phyloP scores from a whole-genome alignment of 2,329 filamentous ascomycete genomes.

The Rhynchosporium agropyri region DNA sequence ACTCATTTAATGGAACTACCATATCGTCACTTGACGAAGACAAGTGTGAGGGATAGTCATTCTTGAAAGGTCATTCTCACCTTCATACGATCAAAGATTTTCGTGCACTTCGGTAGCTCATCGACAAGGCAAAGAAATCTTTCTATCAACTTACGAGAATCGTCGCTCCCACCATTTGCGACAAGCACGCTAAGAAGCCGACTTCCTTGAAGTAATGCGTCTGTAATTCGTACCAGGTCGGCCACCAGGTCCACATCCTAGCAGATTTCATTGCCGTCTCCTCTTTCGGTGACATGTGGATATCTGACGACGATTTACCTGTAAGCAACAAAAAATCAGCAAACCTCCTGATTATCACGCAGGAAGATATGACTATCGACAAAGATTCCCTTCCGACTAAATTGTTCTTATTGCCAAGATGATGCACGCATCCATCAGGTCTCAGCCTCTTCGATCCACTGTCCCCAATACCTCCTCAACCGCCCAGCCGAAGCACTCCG shows the following conservation, averaged over 20 bases:
- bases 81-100: not conserved
- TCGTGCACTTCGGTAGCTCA: not conserved
- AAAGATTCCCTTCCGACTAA: slow-evolving; percentile 42
- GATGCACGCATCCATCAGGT: slow-evolving; percentile 44
- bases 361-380: slow-evolving; percentile 27
- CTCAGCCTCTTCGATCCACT: slow-evolving; percentile 31
- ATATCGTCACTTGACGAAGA: not conserved
- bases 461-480: slow-evolving; percentile 52
- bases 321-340: slow-evolving; percentile 22
- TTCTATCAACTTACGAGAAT: slow-evolving; percentile 50
- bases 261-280: slow-evolving; percentile 24
- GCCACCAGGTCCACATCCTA: slow-evolving; percentile 61
- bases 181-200: slow-evolving; percentile 62
- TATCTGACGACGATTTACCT: slow-evolving; percentile 25
- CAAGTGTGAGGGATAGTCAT: no score
- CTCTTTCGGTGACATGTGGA: slow-evolving; percentile 26
- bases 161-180: slow-evolving; percentile 60
- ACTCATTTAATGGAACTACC: not conserved
- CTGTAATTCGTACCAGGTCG: slow-evolving; percentile 56
- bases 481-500: slow-evolving; percentile 71
- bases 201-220: slow-evolving; percentile 64
- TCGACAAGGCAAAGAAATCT: not conserved
- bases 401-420: slow-evolving; percentile 46
- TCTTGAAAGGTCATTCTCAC: not conserved
- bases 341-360: not conserved